Evolutionary conservation across 805 yeast species (phyloP), one percentile per base, ranked within the genome.

Genomic region (Saccharomycopsis selenospora): DNA sequence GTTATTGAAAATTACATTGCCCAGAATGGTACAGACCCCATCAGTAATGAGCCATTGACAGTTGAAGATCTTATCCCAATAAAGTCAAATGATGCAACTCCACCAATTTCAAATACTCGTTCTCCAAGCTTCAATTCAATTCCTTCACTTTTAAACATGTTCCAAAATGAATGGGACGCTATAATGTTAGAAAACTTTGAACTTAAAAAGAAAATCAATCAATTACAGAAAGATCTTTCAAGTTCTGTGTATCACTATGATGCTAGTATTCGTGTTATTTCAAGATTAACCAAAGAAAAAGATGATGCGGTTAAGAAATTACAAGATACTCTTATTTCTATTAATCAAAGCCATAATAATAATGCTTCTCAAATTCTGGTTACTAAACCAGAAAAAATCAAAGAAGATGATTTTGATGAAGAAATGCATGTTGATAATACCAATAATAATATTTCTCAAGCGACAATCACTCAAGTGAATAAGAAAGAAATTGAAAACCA

Each of bases 131-230:
- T 69, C 50, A 75, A 80, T 20, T 84, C 95, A 0, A 85, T 90
- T 26, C 98, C 98, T 0, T 71, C 85, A 3, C 64, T 90, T 57
- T 68, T 90, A 45, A 71, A 86, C 2, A 69, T 84, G 1, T 77
- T 90, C 53, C 96, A 90, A 61, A 79, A 82, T 51, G 96, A 89
- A 63, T 90, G 95, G 89, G 97, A 90, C 60, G 77, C 96, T 0
- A 61, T 86, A 40, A 85, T 91, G 25, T 67, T 90, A 45, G 97
- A 91, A 59, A 72, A 84, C 18, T 88, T 87, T 59, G 75, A 80
- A 36, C 67, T 90, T 53, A 72, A 93, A 52, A 84, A 85, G 60
- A 88, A 84, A 56, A 69, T 89, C 33, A 75, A 72, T 45, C 68
- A 70, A 22, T 72, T 89, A 1, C 75, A 83, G 50, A 78, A 84